Evolutionary conservation across 2,329 filamentous ascomycete genomes (phyloP).

Genomic region (Ophiostoma himal-ulmi): DNA sequence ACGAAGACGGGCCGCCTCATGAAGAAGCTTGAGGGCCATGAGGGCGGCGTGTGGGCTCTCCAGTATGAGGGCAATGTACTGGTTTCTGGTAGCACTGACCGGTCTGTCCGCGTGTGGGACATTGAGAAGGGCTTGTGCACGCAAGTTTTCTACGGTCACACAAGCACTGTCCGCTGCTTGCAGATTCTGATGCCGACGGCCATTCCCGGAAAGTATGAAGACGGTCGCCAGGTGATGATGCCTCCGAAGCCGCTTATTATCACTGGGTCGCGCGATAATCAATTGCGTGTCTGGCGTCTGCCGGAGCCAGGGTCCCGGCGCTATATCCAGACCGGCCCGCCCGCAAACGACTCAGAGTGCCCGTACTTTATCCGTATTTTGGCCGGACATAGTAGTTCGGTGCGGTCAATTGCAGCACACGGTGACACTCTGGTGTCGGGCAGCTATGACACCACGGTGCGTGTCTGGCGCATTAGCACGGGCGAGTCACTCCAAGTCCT

Average conservation of each 20-base stretch:
- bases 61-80: slow-evolving; percentile 94
- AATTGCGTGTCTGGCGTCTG: slow-evolving; percentile 87
- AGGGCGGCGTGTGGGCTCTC: slow-evolving; percentile 94
- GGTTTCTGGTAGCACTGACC: slow-evolving; percentile 92
- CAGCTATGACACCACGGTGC: slow-evolving; percentile 90
- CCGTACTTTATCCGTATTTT: slow-evolving; percentile 90
- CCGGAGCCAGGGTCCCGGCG: slow-evolving; percentile 71
- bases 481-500: slow-evolving; percentile 81
- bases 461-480: slow-evolving; percentile 96
- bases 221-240: slow-evolving; percentile 77
- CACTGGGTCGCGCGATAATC: slow-evolving; percentile 91
- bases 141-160: slow-evolving; percentile 95
- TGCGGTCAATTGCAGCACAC: slow-evolving; percentile 90
- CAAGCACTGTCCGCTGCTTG: slow-evolving; percentile 90
- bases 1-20: slow-evolving; percentile 86
- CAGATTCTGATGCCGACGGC: slow-evolving; percentile 87
- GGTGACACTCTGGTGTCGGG: slow-evolving; percentile 95
- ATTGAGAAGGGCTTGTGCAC: slow-evolving; percentile 89
- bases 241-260: slow-evolving; percentile 94
- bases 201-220: slow-evolving; percentile 57
- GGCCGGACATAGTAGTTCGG: slow-evolving; percentile 82
- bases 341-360: slow-evolving; percentile 71
- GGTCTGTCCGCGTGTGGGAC: slow-evolving; percentile 99
- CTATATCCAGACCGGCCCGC: slow-evolving; percentile 73
- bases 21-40: slow-evolving; percentile 82